These are phyloP conservation scores for Claviceps pazoutovae DNA, from an alignment of 2,329 filamentous ascomycete genomes.

Conservation along the genomic window DNA sequence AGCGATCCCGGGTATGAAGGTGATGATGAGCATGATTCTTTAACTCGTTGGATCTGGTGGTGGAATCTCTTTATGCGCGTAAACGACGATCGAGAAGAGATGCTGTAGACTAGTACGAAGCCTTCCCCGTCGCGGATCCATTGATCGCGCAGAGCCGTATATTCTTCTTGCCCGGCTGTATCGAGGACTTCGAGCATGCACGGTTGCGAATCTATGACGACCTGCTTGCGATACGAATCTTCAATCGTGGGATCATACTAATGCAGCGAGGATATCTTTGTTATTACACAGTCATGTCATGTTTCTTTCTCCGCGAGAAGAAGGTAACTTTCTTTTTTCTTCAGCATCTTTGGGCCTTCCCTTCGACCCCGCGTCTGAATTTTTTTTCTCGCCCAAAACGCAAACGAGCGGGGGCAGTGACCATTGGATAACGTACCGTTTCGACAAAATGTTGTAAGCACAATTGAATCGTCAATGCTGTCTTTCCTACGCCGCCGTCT, in stretches of 20 bases:
- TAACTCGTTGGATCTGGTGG: slow-evolving; percentile 92
- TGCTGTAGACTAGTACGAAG: slow-evolving; percentile 95
- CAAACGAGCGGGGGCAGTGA: neutral
- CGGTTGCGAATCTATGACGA: slow-evolving; percentile 85
- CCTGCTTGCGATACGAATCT: slow-evolving; percentile 77
- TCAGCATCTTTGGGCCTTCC: neutral
- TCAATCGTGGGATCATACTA: slow-evolving; percentile 81
- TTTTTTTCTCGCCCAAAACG: neutral
- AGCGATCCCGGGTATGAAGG: slow-evolving; percentile 67
- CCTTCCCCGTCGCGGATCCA: slow-evolving; percentile 98
- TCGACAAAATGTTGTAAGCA: slow-evolving; percentile 98
- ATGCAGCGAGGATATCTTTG: neutral
- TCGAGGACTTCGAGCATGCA: slow-evolving; percentile 97
- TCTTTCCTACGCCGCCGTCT: slow-evolving; percentile 89
- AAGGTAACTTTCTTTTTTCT: neutral
- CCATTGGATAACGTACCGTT: slow-evolving; percentile 42
- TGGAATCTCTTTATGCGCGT: slow-evolving; percentile 90
- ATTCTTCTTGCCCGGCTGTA: slow-evolving; percentile 96
- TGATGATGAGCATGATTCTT: slow-evolving; percentile 71
- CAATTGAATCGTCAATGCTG: slow-evolving; percentile 87
- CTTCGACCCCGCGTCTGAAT: neutral
- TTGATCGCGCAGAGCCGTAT: slow-evolving; percentile 89
- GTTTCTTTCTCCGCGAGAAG: neutral
- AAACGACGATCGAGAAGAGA: slow-evolving; percentile 92
- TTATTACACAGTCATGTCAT: slow-evolving; percentile 1